Conservation (phyloP, 192 early-diverging fungal species). For the Backusella sp. region DNA sequence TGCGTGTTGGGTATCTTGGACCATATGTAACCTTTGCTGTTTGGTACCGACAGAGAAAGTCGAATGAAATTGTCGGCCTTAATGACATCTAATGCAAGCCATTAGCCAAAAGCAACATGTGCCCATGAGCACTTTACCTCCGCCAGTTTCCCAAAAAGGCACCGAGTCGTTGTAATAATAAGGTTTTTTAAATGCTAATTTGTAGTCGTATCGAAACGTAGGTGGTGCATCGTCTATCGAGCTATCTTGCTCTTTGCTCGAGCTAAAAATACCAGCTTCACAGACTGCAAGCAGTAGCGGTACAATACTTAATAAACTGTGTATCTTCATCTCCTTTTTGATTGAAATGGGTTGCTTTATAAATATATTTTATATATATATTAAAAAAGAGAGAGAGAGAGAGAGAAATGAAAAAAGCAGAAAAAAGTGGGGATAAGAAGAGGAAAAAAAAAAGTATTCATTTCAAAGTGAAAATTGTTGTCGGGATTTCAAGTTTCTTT, state of each 20-base stretch:
- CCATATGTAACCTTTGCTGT: slow-evolving; percentile 61
- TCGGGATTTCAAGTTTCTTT: background rate
- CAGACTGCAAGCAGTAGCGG: background rate
- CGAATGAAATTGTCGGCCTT: slow-evolving; percentile 50
- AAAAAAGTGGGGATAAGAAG: background rate
- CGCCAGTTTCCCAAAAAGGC: slow-evolving; percentile 52
- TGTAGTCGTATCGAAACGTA: slow-evolving; percentile 51
- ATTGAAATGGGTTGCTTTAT: background rate
- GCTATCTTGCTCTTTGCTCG: background rate
- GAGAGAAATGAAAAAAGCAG: background rate
- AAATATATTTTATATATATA: background rate
- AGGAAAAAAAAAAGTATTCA: background rate
- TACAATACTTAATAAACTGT: background rate
- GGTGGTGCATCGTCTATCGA: background rate
- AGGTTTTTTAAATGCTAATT: slow-evolving; percentile 59
- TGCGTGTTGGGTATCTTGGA: slow-evolving; percentile 53
- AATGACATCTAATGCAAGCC: slow-evolving; percentile 8
- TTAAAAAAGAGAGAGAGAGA: background rate
- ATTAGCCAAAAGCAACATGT: too few relatives aligned
- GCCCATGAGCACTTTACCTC: slow-evolving; percentile 26
- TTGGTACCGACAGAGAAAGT: slow-evolving; percentile 59
- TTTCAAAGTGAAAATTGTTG: background rate
- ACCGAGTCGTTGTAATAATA: slow-evolving; percentile 46
- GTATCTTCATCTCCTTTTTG: slow-evolving; percentile 6
- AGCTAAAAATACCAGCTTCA: slow-evolving; percentile 8